Percentiles rank a stretch among this genome's conserved stretches.
These are phyloP conservation scores for Microstegium vimineum DNA, from an alignment of 176 grass and related monocot species.

Conservation along the genomic window DNA sequence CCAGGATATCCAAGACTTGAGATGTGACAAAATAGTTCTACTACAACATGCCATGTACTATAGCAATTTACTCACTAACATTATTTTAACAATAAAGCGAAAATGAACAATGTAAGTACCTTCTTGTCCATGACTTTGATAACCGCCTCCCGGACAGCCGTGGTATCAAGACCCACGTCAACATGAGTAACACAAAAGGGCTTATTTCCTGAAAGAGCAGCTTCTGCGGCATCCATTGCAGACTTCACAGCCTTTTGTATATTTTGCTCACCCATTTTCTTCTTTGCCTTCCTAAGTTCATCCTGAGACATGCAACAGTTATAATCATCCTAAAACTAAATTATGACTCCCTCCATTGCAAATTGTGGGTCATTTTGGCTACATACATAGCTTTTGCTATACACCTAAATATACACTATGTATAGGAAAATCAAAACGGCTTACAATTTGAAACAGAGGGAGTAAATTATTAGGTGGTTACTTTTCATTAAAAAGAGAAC, in stretches of 20 bases:
- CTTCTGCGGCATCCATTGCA: constrained; percentile 59
- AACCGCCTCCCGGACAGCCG: constrained; percentile 81
- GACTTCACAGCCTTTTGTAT: constrained; percentile 70
- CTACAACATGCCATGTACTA: background rate
- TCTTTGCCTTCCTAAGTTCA: constrained; percentile 83
- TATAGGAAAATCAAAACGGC: background rate
- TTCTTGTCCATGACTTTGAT: constrained; percentile 66
- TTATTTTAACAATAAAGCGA: background rate
- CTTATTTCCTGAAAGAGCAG: constrained; percentile 61
- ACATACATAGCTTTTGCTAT: background rate
- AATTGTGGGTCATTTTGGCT: background rate
- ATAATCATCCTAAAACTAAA: background rate
- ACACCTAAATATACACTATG: background rate
- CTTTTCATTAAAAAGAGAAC: background rate
- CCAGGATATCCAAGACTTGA: background rate
- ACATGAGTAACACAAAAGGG: constrained; percentile 54
- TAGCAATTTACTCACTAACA: background rate
- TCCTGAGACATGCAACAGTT: constrained; percentile 41
- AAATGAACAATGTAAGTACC: constrained; percentile 26
- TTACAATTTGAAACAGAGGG: background rate
- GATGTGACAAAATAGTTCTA: background rate
- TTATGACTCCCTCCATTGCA: background rate
- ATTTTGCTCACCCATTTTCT: constrained; percentile 87
- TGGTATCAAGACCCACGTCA: constrained; percentile 76
- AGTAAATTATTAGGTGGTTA: background rate